Evolutionary conservation across 78 protist genomes (phyloP), one percentile per base, ranked within the genome.

Genomic region (Mantamonas sphyraenae): DNA sequence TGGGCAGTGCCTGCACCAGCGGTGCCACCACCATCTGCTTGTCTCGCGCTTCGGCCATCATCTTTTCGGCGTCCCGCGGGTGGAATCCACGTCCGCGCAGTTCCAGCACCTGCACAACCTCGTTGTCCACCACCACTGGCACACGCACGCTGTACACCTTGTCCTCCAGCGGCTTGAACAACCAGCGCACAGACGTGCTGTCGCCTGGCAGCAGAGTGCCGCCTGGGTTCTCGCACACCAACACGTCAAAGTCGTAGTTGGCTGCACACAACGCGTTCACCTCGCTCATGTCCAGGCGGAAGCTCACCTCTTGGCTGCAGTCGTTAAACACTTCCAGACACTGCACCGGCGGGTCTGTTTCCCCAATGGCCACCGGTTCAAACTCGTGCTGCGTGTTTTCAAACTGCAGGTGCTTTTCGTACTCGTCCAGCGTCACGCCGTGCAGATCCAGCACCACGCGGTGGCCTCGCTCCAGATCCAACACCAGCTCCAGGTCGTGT

Each of bases 81-180:
- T n/a, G n/a, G n/a, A n/a, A n/a, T n/a, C n/a, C n/a, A n/a, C n/a
- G n/a, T n/a, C n/a, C n/a, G n/a, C n/a, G n/a, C n/a, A n/a, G n/a
- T n/a, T n/a, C n/a, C n/a, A n/a, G n/a, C n/a, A n/a, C n/a, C n/a
- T n/a, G n/a, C n/a, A n/a, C n/a, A n/a, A n/a, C n/a, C n/a, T n/a
- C n/a, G n/a, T n/a, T n/a, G n/a, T n/a, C n/a, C n/a, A n/a, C n/a
- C n/a, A n/a, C n/a, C n/a, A n/a, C n/a, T n/a, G n/a, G n/a, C n/a
- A n/a, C n/a, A n/a, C n/a, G n/a, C n/a, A n/a, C n/a, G n/a, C n/a
- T n/a, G n/a, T n/a, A n/a, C n/a, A n/a, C n/a, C n/a, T n/a, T n/a
- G n/a, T n/a, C 57, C 69, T 64, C 58, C 22, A 64, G 35, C 40
- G 69, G 69, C 35, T 43, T 34, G 69, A 64, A 64, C 19, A 1